Conservation (phyloP, 352 stramenopile genomes). For the Phytophthora chlamydospora region DNA sequence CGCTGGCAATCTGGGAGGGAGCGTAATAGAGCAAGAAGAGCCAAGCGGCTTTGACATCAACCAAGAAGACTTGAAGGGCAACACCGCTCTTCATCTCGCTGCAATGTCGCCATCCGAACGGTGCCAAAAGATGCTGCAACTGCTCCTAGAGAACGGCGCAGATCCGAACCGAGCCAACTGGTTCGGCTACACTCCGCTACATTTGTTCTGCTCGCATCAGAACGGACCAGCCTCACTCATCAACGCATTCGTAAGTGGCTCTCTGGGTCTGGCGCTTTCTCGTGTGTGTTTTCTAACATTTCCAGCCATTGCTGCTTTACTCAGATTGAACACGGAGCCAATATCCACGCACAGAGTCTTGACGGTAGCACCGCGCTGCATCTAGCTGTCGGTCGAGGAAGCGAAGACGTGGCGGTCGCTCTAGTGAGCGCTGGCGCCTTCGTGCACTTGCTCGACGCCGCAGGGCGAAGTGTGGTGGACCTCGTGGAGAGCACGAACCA, state of each 20-base stretch:
- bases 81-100: conserved; percentile 82
- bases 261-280: background rate
- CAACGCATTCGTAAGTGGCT: conserved; percentile 78
- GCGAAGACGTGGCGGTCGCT: conserved; percentile 71
- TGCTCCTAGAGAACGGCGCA: conserved; percentile 81
- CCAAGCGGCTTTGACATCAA: conserved; percentile 69
- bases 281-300: background rate
- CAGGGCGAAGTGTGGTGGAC: conserved; percentile 82
- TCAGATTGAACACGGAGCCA: conserved; percentile 80
- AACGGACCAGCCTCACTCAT: conserved; percentile 69
- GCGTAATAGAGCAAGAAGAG: conserved; percentile 24
- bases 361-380: conserved; percentile 87
- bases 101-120: conserved; percentile 83
- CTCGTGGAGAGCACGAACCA: conserved; percentile 85
- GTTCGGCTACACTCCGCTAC: conserved; percentile 87
- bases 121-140: conserved; percentile 84
- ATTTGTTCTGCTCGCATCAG: conserved; percentile 88
- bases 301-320: background rate
- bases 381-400: conserved; percentile 76
- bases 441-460: conserved; percentile 82
- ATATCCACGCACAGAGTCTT: conserved; percentile 83
- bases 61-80: conserved; percentile 82
- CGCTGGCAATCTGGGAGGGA: conserved; percentile 1
- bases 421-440: conserved; percentile 78
- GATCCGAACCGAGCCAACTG: conserved; percentile 81